Evolutionary conservation across 371 early-diverging fungal genomes (phyloP).

Genomic region (Smittium mucronatum): DNA sequence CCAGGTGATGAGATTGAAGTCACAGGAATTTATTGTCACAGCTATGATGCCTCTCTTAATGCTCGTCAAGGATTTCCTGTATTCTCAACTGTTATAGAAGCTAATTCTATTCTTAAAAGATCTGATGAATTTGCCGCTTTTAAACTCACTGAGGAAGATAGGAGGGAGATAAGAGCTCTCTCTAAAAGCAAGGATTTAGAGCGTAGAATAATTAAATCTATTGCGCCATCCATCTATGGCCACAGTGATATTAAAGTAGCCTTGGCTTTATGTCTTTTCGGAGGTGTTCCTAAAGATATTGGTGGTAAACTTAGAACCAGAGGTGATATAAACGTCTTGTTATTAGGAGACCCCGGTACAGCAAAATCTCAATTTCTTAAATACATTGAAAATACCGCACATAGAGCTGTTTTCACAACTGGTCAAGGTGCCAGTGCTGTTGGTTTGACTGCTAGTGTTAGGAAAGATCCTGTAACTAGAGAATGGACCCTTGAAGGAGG

Average conservation of each 20-base stretch:
- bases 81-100: constrained; percentile 93
- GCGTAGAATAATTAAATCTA: constrained; percentile 79
- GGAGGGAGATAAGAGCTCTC: constrained; percentile 63
- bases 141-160: constrained; percentile 86
- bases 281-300: constrained; percentile 91
- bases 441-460: constrained; percentile 97
- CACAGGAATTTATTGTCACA: constrained; percentile 96
- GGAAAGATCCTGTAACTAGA: constrained; percentile 89
- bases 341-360: constrained; percentile 99
- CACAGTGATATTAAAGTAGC: constrained; percentile 95
- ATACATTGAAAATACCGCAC: constrained; percentile 90
- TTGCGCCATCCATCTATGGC: constrained; percentile 99
- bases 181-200: constrained; percentile 71
- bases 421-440: constrained; percentile 99
- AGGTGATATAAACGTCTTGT: constrained; percentile 98
- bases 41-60: constrained; percentile 81
- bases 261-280: constrained; percentile 91
- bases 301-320: constrained; percentile 87
- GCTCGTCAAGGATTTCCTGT: constrained; percentile 95
- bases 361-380: constrained; percentile 99
- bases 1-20: constrained; percentile 99
- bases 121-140: constrained; percentile 75
- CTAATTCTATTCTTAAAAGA: constrained; percentile 78
- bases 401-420: constrained; percentile 95
- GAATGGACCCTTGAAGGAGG: constrained; percentile 99